Evolutionary conservation across 495 filamentous ascomycete species (phyloP), one percentile per base, ranked within the genome.

Genomic region (Penicillium ucsense): DNA sequence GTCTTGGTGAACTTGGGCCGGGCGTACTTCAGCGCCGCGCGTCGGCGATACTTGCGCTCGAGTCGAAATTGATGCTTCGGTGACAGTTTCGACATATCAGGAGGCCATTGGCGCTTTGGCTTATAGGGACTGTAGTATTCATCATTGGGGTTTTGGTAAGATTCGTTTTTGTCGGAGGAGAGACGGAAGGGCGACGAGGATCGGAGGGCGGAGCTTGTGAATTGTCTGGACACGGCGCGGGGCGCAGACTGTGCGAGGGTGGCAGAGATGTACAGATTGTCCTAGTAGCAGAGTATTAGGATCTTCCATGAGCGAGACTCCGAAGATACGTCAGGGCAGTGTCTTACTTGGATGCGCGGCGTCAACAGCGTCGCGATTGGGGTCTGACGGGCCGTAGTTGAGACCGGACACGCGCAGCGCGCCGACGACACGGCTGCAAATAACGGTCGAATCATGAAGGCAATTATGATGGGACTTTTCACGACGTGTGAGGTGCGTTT

Each of bases 31-130:
- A 95, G 75, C 61, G 73, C 73, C 36, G 81, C 61, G 48, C 84
- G 74, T 33, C 85, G 73, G 49, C 84, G 82, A 64, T 85, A 87
- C 49, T 81, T 78, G 46, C 82, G 65, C 47, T 73, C 69, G 29
- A 71, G 64, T 4, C 82, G 78, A 66, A 97, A 92, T 62, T 96
- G 85, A 55, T 97, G 83, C 60, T 85, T 89, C 10, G 71, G 65
- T 4, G 82, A 80, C 42, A 99, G 78, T 59, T 86, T 83, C 42
- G 70, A 68, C 73, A 97, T 89, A 64, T 96, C 88, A 3, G 92
- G 92, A 20, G 92, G 92, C 94, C 94, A 99, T 63, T 79, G 66
- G 49, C 83, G 84, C 63, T 89, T 88, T n/a, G 87, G 84, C 61
- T 79, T 82, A 76, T 85, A 89, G 2, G 70, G 78, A 53, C 77